phyloP scores from a whole-genome alignment of 2,329 filamentous ascomycete species.

The Aspergillus sp. region DNA sequence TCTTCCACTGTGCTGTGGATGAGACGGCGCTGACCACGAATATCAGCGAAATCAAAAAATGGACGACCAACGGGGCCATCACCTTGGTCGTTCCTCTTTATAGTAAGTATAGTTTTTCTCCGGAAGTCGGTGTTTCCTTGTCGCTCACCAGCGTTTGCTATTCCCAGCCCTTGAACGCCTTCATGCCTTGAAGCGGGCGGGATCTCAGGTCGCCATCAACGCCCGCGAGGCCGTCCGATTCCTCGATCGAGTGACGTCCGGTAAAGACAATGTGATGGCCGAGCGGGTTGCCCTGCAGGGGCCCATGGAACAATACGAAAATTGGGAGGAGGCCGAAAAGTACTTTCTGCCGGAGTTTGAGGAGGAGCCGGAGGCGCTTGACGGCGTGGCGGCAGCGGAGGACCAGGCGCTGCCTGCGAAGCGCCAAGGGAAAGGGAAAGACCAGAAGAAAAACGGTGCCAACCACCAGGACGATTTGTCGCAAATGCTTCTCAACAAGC shows the following conservation, averaged over 20 bases:
- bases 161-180: conserved; percentile 47
- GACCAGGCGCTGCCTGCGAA: conserved; percentile 19
- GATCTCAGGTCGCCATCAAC: conserved; percentile 49
- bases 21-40: conserved; percentile 53
- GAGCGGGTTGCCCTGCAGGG: conserved; percentile 48
- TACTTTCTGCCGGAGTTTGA: conserved; percentile 47
- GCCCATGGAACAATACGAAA: conserved; percentile 50
- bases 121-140: conserved; percentile 2
- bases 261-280: conserved; percentile 44
- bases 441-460: conserved; percentile 22
- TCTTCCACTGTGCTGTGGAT: conserved; percentile 54
- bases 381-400: conserved; percentile 15
- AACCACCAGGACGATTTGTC: conserved; percentile 40
- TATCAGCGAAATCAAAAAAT: conserved; percentile 54
- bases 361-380: conserved; percentile 34
- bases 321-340: conserved; percentile 48
- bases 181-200: conserved; percentile 45
- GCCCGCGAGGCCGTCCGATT: conserved; percentile 53
- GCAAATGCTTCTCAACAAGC: conserved; percentile 48
- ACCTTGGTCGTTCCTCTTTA: conserved; percentile 53
- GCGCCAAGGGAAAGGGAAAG: conserved; percentile 20
- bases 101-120: conserved; percentile 37
- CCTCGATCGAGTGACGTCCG: conserved; percentile 51
- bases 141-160: conserved; percentile 12
- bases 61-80: conserved; percentile 50